These are phyloP conservation scores for Setomelanomma holmii DNA, from an alignment of 2,329 filamentous ascomycete genomes.

Conservation along the genomic window DNA sequence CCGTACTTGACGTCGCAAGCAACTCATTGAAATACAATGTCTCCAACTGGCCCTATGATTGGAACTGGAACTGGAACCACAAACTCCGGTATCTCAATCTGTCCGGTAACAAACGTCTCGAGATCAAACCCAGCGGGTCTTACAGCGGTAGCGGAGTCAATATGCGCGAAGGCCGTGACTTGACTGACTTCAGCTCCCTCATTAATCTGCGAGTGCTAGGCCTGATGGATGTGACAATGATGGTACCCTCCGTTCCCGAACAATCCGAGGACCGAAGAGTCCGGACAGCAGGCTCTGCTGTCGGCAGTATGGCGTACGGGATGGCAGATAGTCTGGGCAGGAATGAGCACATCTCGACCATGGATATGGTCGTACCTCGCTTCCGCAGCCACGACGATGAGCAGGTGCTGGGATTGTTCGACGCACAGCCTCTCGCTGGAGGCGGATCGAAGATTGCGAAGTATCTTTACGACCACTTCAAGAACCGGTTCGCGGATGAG, in stretches of 20 bases:
- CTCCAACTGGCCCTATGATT: constrained; percentile 98
- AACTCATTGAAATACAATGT: constrained; percentile 98
- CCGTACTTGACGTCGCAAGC: constrained; percentile 91
- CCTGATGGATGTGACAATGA: constrained; percentile 97
- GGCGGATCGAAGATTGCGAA: constrained; percentile 96
- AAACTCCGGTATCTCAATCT: constrained; percentile 94
- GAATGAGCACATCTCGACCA: constrained; percentile 92
- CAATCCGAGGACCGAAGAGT: constrained; percentile 95
- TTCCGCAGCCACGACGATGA: constrained; percentile 91
- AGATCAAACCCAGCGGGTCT: constrained; percentile 76
- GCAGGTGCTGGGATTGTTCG: constrained; percentile 92
- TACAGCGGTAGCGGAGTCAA: constrained; percentile 58
- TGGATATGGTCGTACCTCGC: constrained; percentile 92
- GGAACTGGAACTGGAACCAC: constrained; percentile 99
- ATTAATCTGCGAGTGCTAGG: constrained; percentile 85
- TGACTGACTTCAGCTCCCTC: constrained; percentile 91
- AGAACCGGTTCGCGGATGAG: constrained; percentile 81
- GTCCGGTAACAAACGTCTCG: constrained; percentile 93
- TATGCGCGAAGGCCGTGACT: constrained; percentile 66
- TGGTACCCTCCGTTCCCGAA: constrained; percentile 90
- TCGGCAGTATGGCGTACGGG: constrained; percentile 89
- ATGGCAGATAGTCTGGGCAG: constrained; percentile 96
- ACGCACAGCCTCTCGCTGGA: constrained; percentile 86
- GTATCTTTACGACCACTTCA: constrained; percentile 95
- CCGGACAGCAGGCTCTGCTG: constrained; percentile 92